Percentiles rank a stretch among this genome's conserved stretches.
Conservation (phyloP, 2,329 filamentous ascomycete species). For the Anthostomella pinea region DNA sequence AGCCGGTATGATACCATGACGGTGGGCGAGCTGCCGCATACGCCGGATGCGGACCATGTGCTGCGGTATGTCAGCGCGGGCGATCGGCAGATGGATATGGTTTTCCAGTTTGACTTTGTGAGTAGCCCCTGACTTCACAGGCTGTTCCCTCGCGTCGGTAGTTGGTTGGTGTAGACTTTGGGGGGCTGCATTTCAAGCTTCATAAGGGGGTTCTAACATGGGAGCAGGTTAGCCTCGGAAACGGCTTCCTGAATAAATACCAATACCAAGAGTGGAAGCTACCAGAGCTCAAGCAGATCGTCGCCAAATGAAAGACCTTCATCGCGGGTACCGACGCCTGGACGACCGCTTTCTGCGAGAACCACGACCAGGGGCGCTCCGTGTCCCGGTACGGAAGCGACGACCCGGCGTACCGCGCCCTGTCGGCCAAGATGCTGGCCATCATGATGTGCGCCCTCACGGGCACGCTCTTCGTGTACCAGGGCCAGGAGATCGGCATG, state of each 20-base stretch:
- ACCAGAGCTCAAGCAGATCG: background rate
- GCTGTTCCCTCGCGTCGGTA: background rate
- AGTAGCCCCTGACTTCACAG: too few species aligned
- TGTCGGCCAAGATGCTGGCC: slow-evolving; percentile 52
- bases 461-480: slow-evolving; percentile 58
- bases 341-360: slow-evolving; percentile 61
- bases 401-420: slow-evolving; percentile 38
- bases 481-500: slow-evolving; percentile 62
- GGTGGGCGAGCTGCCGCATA: slow-evolving; percentile 60
- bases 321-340: slow-evolving; percentile 35
- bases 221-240: too few species aligned
- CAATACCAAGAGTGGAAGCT: slow-evolving; percentile 49
- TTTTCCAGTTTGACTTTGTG: slow-evolving; percentile 58
- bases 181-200: slow-evolving; percentile 43
- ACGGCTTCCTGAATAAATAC: too few species aligned
- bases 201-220: too few species aligned
- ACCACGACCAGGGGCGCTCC: slow-evolving; percentile 59
- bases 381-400: slow-evolving; percentile 52
- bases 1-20: slow-evolving; percentile 57
- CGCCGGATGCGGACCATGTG: slow-evolving; percentile 49
- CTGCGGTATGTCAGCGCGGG: slow-evolving; percentile 53
- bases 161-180: slow-evolving; percentile 49
- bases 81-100: slow-evolving; percentile 57
- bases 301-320: background rate
- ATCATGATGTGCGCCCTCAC: slow-evolving; percentile 46